Conservation (phyloP, 2,329 filamentous ascomycete genomes). For the Venturia oleaginea region DNA sequence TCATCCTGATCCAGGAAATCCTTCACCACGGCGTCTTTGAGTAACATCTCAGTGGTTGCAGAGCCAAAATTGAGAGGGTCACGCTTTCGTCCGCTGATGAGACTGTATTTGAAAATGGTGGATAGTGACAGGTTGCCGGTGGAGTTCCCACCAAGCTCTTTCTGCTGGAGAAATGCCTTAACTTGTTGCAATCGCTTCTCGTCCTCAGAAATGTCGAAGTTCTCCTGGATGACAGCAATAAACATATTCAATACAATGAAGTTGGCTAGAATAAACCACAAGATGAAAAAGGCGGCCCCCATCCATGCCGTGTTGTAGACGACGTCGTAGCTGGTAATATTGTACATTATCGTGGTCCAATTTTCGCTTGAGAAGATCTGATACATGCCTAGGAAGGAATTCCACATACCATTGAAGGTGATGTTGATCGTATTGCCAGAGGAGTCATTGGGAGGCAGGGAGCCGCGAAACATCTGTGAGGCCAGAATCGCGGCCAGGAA, state of each 20-base stretch:
- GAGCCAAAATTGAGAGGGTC: conserved; percentile 89
- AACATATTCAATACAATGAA: conserved; percentile 99
- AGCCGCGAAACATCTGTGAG: conserved; percentile 81
- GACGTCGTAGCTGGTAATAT: conserved; percentile 61
- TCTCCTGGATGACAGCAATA: conserved; percentile 99
- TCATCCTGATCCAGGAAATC: conserved; percentile 80
- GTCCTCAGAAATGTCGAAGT: conserved; percentile 97
- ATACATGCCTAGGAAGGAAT: conserved; percentile 96
- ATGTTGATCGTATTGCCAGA: conserved; percentile 56
- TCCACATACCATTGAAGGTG: conserved; percentile 85
- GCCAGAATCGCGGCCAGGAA: conserved; percentile 92
- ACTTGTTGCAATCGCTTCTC: conserved; percentile 96
- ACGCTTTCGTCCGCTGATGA: conserved; percentile 52
- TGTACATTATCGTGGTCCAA: conserved; percentile 85
- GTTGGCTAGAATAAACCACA: conserved; percentile 93
- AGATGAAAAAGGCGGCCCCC: conserved; percentile 77
- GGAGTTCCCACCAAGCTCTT: conserved; percentile 59
- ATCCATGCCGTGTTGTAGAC: conserved; percentile 75
- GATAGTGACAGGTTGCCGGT: conserved; percentile 61
- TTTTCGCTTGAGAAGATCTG: conserved; percentile 92
- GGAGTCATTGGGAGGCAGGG: conserved; percentile 58
- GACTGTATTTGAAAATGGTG: conserved; percentile 52
- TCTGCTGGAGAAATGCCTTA: conserved; percentile 84
- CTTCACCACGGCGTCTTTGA: conserved; percentile 90
- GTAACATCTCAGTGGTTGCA: conserved; percentile 87